Base-by-base conservation (phyloP, 345 rosid genomes). In the Draba incana region DNA sequence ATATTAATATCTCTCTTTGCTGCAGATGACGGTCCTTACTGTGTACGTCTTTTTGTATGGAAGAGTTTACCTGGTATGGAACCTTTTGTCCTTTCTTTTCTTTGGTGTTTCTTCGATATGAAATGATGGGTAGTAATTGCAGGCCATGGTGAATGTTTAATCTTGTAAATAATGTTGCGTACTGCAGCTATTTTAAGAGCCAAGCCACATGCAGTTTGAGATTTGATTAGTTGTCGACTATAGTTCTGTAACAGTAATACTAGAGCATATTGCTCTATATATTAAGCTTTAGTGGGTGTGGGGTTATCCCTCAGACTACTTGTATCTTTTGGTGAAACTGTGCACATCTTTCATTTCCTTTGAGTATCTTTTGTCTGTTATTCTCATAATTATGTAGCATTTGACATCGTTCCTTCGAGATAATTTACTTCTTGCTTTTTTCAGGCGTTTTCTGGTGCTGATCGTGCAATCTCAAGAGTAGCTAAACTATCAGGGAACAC, bases 1-100 rank as follows among this genome's bases (percentile, higher is more conserved):
- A 79, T 84, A 53, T 64, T 68, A 48, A 57, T 23, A 50, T 30
- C 16, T 67, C 9, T 75, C 55, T 77, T 62, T 68, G 46, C 42
- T 82, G 83, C 98, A 94, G 99, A 91, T 94, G 98, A 94, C 99
- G 7, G 98, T 94, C 74, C 96, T 94, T 53, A 86, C 95, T 8
- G 85, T 94, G 39, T 94, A 94, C 72, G 77, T 91, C 66, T 94
- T 94, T 83, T 74, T 94, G 20, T 91, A 94, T 68, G 99, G 99
- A 73, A 84, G 95, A 78, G 87, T 77, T 66, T 94, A 94, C 76
- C 84, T 94, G 99, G 99, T 94, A 89, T 48, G 63, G 16, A 54
- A n/a, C 58, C 49, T 56, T 65, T 27, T 12, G 7, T 67, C 62
- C 54, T 42, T 28, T 56, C 24, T 64, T 57, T 54, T 28, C 35